Evolutionary conservation across 441 rosid species (phyloP), one percentile per base, ranked within the genome.

Genomic region (Pelargonium myrrhifolium): DNA sequence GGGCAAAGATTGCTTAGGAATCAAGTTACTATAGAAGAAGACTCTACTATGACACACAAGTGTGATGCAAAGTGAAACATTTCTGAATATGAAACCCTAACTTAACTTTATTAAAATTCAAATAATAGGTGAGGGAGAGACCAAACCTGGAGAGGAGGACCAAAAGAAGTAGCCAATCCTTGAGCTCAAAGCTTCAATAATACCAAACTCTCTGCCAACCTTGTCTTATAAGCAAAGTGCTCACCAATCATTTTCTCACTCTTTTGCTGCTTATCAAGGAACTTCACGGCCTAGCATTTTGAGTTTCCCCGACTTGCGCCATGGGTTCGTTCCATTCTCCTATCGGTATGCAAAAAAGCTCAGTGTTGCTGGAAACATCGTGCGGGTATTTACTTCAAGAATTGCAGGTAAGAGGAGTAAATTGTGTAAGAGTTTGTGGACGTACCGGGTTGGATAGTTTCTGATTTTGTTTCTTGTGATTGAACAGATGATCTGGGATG

Each of bases 401-500:
- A 76, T 72, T 94, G 83, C 96, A 91, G 96, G 97, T 79, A 83
- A 77, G 85, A 74, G 67, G 20, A 1, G 42, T 11, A 21, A 28
- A 45, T 61, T 39, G 28, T 68, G 62, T 51, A 64, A 31, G 63
- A 42, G 53, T 59, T 59, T 59, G 20, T 12, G 28, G 24, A 22
- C 37, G 12, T 4, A 59, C 42, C 0, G 9, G 55, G 5, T n/a
- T 56, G 14, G 65, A 53, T 61, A 45, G 61, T 72, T 61, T 67
- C 37, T 71, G 11, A 63, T 58, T 58, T 62, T 61, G 21, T 40
- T 31, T 69, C 40, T 60, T 68, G 8, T 71, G 51, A 43, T 51
- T 74, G 55, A 62, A 78, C 84, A 94, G 99, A 89, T 89, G 84
- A 94, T 94, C 64, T 94, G 99, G 99, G 92, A 92, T 80, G 99